Base-by-base conservation (phyloP, 108 stramenopile genomes). In the Nitzschia inconspicua region DNA sequence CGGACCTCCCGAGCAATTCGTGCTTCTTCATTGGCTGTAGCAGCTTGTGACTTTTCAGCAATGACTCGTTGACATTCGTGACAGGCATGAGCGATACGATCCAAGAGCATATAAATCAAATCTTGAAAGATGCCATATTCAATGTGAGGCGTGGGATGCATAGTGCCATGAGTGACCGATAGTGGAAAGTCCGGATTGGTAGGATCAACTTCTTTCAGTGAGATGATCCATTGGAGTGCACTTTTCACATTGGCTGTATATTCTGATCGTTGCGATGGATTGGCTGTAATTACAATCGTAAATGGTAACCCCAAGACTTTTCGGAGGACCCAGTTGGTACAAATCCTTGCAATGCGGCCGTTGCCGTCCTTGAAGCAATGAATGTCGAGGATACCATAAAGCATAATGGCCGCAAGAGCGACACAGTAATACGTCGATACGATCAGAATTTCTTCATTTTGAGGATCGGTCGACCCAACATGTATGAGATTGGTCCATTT, bases 301-400 rank as follows among this genome's bases (percentile, higher is more conserved):
- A 77, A 71, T 7, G 76, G 76, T 0, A 71, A 54, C 18, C 34
- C 10, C 13, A 61, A 14, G n/a, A 43, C 10, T 40, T 34, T 56
- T 35, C 48, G 29, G 7, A 71, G 31, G 6, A 53, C 41, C 30
- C 52, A 66, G 49, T 77, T 77, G 34, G 34, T 25, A 4, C 32
- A 35, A 23, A 77, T 66, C 0, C 76, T 29, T 32, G 70, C 34
- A 24, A 70, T 43, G 13, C 69, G 43, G 0, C 76, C 70, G 63
- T 77, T 77, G 3, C 76, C 76, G 62, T 72, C 76, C 10, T 44
- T 23, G 48, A 70, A 77, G 3, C 49, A 36, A 47, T 77, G 76
- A 41, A 72, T 56, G 39, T 76, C 75, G 5, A 42, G 31, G 4
- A 76, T 43, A 16, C 32, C 70, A 44, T 65, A 71, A 25, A 77